Evolutionary conservation across 768 basidiomycete genomes (phyloP), one percentile per base, ranked within the genome.

Genomic region (Pulveroboletus sp.): DNA sequence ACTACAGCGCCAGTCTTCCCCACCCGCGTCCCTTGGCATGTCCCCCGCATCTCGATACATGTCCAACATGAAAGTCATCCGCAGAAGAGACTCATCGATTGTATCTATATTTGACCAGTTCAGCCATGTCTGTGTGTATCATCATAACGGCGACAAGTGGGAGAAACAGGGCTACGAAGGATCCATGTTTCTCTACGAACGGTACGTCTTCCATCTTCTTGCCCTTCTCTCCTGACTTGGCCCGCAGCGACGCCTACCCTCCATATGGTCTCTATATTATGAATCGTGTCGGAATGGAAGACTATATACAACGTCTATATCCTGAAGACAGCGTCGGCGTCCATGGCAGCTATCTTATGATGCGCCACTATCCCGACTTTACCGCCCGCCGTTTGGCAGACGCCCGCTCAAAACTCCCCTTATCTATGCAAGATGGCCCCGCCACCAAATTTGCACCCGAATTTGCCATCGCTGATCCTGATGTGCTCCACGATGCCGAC

Each of bases 161-260:
- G 81, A 83, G 67, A 90, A 90, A 67, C 80, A 85, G 51, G 89
- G 89, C 36, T 87, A 69, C 62, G 90, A 93, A 65, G 90, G 90
- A n/a, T 85, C 80, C 69, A 89, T 92, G 82, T 92, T 93, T 69
- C 72, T 93, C 56, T 90, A 87, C 59, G 89, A 92, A 71, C 75
- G 89, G 89, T 90, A 57, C 17, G 29, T 0, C 19, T 6, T 4
- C 4, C 35, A 1, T 25, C 19, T 1, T 10, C 23, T 24, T 17
- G 7, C 6, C 34, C n/a, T 17, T 38, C 43, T 36, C 34, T 52
- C 47, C 38, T 49, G 37, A 50, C 43, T 12, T 17, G 1, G 29
- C 14, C 13, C 32, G 1, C 57, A 91, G 89, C 59, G 77, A 83
- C 48, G 74, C 79, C 24, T 90, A 90, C 64, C 90, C 90, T 4